These are phyloP conservation scores for Thelephora ganbajun DNA, from an alignment of 768 basidiomycete species.

Conservation along the genomic window DNA sequence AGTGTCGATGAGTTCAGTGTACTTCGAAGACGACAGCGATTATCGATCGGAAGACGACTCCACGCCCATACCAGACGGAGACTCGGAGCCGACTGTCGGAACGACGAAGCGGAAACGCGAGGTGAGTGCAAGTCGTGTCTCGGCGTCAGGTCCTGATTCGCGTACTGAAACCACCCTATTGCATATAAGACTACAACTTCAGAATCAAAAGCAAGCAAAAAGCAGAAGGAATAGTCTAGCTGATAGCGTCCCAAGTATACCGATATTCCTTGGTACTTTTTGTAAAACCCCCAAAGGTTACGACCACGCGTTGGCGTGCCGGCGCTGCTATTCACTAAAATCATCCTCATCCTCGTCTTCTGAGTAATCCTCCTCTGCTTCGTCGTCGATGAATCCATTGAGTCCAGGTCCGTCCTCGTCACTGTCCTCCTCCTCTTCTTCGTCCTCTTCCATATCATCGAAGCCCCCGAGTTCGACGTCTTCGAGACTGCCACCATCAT, in stretches of 20 bases:
- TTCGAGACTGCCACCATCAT: conserved; percentile 26
- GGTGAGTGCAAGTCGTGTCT: neutral
- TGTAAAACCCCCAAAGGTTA: too few species aligned
- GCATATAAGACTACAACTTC: too few species aligned
- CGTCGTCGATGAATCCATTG: conserved; percentile 37
- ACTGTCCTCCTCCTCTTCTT: conserved; percentile 41
- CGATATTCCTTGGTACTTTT: too few species aligned
- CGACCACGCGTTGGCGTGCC: neutral
- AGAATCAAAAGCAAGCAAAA: conserved; percentile 1
- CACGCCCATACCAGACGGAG: neutral
- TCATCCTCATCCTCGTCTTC: conserved; percentile 32
- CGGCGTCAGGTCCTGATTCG: too few species aligned
- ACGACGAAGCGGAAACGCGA: neutral
- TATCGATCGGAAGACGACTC: neutral
- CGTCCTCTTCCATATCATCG: conserved; percentile 32
- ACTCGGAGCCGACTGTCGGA: neutral
- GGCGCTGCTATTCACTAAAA: conserved; percentile 1
- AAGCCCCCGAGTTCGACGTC: too few species aligned
- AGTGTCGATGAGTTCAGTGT: neutral
- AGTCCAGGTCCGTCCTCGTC: conserved; percentile 10
- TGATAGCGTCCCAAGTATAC: neutral
- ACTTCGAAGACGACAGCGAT: neutral
- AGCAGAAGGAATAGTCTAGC: neutral
- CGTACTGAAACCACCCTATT: too few species aligned
- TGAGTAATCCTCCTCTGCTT: conserved; percentile 38